Base-by-base conservation (phyloP, 2,329 filamentous ascomycete genomes). In the Calycina marina region DNA sequence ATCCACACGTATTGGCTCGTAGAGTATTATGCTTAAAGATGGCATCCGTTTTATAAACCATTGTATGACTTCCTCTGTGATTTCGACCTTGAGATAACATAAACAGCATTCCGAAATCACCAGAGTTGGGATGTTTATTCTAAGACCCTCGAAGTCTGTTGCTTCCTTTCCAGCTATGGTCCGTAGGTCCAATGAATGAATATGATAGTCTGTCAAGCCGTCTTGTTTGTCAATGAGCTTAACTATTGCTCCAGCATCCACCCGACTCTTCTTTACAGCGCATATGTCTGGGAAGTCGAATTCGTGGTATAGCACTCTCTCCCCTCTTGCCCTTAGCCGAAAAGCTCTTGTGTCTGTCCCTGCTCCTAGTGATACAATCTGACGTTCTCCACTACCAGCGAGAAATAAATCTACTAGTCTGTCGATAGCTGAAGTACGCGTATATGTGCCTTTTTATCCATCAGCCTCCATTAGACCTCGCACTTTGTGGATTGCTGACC, bases 61-160 rank as follows among this genome's bases (percentile, higher is more conserved):
- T 11, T 61, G 54, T 14, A 93, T 55, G 4, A 88, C 72, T 2
- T 59, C 56, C 22, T 65, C 62, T 0, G 85, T 77, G 31, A 75
- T 67, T 0, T 65, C 48, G 0, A 75, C 66, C 6, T 76, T 65
- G 1, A 98, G 68, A 50, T 98, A 98, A 53, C 90, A 83, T 18
- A 98, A 67, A 52, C 90, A 98, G 63, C 90, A 96, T 56, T 98
- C 90, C 0, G 88, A 96, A 5, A 98, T 65, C 14, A 98, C 57
- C 6, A 98, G 59, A 0, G 90, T 98, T 0, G 90, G 84, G 0
- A 82, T 14, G 51, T 70, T 47, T 44, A 56, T 50, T 59, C 69
- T 45, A 60, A 72, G 43, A 45, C 65, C 65, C n/a, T n/a, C n/a
- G n/a, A n/a, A n/a, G n/a, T n/a, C 20, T 22, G 20, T 3, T 8